A percentile compares a stretch with the other conserved stretches of the same genome.
Conservation (phyloP, 2,329 filamentous ascomycete species). For the Laburnicola sp. region DNA sequence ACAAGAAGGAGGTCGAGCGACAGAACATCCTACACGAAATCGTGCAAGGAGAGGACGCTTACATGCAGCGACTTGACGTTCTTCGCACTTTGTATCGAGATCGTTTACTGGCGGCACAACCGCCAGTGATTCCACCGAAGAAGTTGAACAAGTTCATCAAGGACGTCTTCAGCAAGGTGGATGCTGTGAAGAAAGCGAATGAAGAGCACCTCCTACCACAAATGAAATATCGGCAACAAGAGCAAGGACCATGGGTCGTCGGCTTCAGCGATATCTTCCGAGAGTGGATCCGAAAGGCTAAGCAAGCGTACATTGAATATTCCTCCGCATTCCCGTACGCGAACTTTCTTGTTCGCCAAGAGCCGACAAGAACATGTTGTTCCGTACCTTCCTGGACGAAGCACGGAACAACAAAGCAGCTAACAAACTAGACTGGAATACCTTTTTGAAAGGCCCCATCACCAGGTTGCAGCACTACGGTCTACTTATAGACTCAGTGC, state of each 20-base stretch:
- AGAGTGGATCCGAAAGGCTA: conserved; percentile 97
- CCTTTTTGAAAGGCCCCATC: conserved; percentile 89
- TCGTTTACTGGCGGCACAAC: conserved; percentile 70
- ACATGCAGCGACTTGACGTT: conserved; percentile 86
- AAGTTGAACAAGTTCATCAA: conserved; percentile 77
- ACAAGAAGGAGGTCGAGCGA: conserved; percentile 85
- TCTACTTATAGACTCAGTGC: conserved; percentile 77
- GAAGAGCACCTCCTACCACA: conserved; percentile 90
- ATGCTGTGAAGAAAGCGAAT: conserved; percentile 85
- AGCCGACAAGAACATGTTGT: conserved; percentile 83
- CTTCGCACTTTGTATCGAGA: conserved; percentile 85
- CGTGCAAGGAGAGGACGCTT: conserved; percentile 87
- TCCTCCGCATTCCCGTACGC: conserved; percentile 85
- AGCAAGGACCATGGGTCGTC: conserved; percentile 91
- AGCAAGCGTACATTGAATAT: conserved; percentile 86
- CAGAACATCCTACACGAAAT: conserved; percentile 97
- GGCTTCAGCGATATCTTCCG: conserved; percentile 97
- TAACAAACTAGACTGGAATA: conserved; percentile 87
- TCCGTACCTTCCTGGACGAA: conserved; percentile 81
- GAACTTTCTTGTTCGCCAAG: conserved; percentile 78
- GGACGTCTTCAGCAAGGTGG: conserved; percentile 88
- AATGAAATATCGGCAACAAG: conserved; percentile 93
- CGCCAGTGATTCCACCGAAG: conserved; percentile 78
- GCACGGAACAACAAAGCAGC: conserved; percentile 78
- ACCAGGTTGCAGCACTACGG: conserved; percentile 89